Conservation (phyloP, 257 asterid species). For the Hygrophila difformis region DNA sequence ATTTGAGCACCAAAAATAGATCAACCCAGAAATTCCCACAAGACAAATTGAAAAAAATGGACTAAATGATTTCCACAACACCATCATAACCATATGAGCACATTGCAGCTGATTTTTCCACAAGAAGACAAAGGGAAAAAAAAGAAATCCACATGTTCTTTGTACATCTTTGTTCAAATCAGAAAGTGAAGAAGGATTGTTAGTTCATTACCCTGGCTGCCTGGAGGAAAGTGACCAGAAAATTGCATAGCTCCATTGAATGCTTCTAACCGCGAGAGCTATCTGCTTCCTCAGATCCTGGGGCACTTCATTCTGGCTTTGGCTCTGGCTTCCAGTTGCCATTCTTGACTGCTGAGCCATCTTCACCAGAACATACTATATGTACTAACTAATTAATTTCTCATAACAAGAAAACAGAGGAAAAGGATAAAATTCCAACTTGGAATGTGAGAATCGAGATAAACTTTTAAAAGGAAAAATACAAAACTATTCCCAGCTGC, state of each 20-base stretch:
- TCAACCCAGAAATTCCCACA: too few relatives aligned
- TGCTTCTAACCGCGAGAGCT: slow-evolving; percentile 65
- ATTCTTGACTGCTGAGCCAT: slow-evolving; percentile 16
- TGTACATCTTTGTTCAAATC: background rate
- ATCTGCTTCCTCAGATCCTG: slow-evolving; percentile 54
- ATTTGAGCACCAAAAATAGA: too few relatives aligned
- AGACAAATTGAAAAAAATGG: too few relatives aligned
- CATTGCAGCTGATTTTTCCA: too few relatives aligned
- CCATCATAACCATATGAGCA: too few relatives aligned
- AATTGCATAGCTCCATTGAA: slow-evolving; percentile 84
- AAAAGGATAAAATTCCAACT: background rate
- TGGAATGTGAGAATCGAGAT: too few relatives aligned
- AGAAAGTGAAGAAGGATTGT: background rate
- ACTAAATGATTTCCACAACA: too few relatives aligned
- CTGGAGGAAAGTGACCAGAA: slow-evolving; percentile 68
- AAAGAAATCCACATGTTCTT: background rate
- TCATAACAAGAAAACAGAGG: too few relatives aligned
- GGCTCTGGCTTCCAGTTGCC: slow-evolving; percentile 31
- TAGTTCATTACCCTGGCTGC: slow-evolving; percentile 78
- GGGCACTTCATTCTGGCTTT: slow-evolving; percentile 25
- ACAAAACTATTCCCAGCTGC: slow-evolving; percentile 15
- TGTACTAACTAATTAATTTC: too few relatives aligned
- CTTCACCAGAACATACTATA: background rate
- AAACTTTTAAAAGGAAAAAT: background rate
- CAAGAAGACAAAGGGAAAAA: too few relatives aligned